Conservation (phyloP, 179 eudicot genomes). For the Nepenthes alata region DNA sequence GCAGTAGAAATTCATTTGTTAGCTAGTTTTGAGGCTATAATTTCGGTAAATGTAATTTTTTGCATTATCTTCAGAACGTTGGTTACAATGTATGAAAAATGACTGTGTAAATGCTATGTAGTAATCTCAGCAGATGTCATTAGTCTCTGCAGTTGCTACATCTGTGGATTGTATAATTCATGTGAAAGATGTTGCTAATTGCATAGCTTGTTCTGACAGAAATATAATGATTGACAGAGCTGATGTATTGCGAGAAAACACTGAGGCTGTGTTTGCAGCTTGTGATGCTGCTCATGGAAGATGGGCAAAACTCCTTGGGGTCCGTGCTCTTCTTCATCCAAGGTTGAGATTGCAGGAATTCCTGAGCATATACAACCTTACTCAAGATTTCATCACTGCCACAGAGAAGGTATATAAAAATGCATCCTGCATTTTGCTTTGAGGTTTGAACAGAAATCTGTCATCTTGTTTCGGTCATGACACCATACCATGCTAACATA, state of each 20-base stretch:
- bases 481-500: slow-evolving; percentile 19
- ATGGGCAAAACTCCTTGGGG: slow-evolving; percentile 98
- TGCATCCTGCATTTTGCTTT: background rate
- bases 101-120: no score
- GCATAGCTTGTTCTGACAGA: background rate
- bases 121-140: background rate
- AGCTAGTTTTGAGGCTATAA: no score
- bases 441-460: slow-evolving; percentile 1
- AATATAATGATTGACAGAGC: slow-evolving; percentile 45
- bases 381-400: slow-evolving; percentile 81
- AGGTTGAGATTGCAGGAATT: slow-evolving; percentile 79
- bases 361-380: slow-evolving; percentile 56
- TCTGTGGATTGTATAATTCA: no score
- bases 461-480: slow-evolving; percentile 17
- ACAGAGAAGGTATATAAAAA: slow-evolving; percentile 63
- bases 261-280: slow-evolving; percentile 97
- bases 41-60: no score
- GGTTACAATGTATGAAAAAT: no score
- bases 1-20: no score
- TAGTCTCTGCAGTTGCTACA: background rate
- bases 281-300: slow-evolving; percentile 99
- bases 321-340: slow-evolving; percentile 90
- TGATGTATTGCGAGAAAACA: slow-evolving; percentile 95
- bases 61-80: no score
- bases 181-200: background rate